A percentile compares a stretch with the other conserved stretches of the same genome.
Conservation (phyloP, 306 rosid species). For the Corylus heterophylla region DNA sequence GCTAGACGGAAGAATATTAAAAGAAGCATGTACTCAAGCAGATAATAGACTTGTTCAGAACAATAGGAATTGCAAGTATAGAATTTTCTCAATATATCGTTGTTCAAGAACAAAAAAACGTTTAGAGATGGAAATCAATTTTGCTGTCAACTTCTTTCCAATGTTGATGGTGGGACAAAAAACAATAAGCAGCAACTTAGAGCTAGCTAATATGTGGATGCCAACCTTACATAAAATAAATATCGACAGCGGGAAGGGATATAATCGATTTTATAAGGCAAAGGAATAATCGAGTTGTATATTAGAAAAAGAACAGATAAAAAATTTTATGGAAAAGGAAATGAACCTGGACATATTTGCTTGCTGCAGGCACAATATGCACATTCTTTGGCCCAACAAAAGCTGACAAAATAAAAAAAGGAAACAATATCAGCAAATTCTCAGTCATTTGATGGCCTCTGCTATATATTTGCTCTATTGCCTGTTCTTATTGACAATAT, state of each 20-base stretch:
- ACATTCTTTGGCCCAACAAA: slow-evolving; percentile 69
- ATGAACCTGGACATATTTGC: slow-evolving; percentile 81
- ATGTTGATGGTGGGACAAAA: background rate
- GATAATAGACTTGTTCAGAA: background rate
- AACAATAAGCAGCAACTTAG: background rate
- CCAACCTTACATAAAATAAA: background rate
- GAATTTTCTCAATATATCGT: background rate
- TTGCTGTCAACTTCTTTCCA: background rate
- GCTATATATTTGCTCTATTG: slow-evolving; percentile 22
- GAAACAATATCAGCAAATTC: slow-evolving; percentile 24
- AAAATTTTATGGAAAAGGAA: slow-evolving; percentile 11
- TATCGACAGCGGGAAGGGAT: background rate
- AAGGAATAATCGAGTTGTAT: background rate
- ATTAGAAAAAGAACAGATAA: background rate
- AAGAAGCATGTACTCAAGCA: background rate
- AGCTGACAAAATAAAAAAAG: slow-evolving; percentile 52
- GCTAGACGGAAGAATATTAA: background rate
- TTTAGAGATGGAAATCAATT: background rate
- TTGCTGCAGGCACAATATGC: slow-evolving; percentile 77
- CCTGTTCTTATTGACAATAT: slow-evolving; percentile 17
- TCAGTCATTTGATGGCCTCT: slow-evolving; percentile 34
- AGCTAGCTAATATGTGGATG: background rate
- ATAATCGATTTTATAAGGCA: background rate
- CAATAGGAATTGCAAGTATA: background rate
- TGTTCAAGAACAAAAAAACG: background rate